Percentiles rank a stretch among this genome's conserved stretches.
These are phyloP conservation scores for Hypoxylon sp. DNA, from an alignment of 2,329 filamentous ascomycete species.

Conservation along the genomic window DNA sequence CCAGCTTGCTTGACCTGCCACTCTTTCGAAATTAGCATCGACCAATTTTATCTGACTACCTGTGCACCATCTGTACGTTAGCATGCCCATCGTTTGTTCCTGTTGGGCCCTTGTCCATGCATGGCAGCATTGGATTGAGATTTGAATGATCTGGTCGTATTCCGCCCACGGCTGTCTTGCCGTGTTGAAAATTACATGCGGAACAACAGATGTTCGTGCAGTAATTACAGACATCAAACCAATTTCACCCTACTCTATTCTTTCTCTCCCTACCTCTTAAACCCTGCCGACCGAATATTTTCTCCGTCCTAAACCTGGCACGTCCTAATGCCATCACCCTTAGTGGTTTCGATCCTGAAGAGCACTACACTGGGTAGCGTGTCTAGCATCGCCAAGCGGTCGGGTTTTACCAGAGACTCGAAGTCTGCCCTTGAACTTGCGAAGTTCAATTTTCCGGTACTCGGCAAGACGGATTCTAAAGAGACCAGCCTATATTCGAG, in stretches of 20 bases:
- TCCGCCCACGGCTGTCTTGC: constrained; percentile 37
- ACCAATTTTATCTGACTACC: constrained; percentile 35
- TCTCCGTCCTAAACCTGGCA: constrained; percentile 21
- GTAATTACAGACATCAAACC: constrained; percentile 18
- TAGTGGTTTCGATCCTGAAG: constrained; percentile 25
- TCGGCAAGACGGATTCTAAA: constrained; percentile 21
- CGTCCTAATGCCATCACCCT: constrained; percentile 30
- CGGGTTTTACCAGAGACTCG: constrained; percentile 37
- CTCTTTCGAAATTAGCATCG: constrained; percentile 46
- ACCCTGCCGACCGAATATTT: constrained; percentile 17
- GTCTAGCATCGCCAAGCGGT: constrained; percentile 30
- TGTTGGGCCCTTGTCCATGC: constrained; percentile 43
- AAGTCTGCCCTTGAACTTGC: constrained; percentile 19
- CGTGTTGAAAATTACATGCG: constrained; percentile 42
- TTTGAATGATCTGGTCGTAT: constrained; percentile 36
- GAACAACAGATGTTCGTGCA: constrained; percentile 26
- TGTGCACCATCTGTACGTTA: constrained; percentile 31
- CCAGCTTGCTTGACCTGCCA: constrained; percentile 32
- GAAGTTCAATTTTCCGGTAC: constrained; percentile 21
- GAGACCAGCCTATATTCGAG: constrained; percentile 24
- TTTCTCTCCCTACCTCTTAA: constrained; percentile 10
- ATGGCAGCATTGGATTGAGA: constrained; percentile 39
- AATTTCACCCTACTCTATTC: constrained; percentile 19
- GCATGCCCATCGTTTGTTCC: constrained; percentile 37
- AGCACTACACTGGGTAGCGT: constrained; percentile 28